Evolutionary conservation across 768 basidiomycete species (phyloP), one percentile per base, ranked within the genome.

Genomic region (Lentinula boryana): DNA sequence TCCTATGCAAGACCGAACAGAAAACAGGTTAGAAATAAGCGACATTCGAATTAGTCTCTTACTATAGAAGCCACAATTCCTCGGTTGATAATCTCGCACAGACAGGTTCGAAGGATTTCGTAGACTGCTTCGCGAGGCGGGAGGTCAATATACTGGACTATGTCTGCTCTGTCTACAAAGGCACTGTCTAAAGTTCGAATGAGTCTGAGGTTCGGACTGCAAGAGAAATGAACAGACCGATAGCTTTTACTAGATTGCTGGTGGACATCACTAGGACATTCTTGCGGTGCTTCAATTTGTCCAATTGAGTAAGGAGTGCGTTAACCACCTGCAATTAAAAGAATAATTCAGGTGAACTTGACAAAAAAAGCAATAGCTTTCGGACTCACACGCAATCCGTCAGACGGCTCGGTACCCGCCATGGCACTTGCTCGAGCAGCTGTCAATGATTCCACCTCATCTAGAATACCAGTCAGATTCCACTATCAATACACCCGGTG

Each of bases 221-320:
- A 16, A 27, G 21, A 41, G 35, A 31, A 13, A 36, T 0, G 8
- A 18, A 48, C 80, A 56, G 63, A 94, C 95, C 95, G 60, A 99
- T 99, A 0, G 97, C 94, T 67, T 93, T 89, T 0, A 88, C 87
- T 5, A 99, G 83, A 73, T 98, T 99, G 60, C 94, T 96, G 0
- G 97, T 99, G 5, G 97, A 88, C 87, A 99, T 91, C 23, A 99
- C 88, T 23, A 98, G 77, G 2, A 95, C 94, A 68, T 99, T 99
- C 75, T 92, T 96, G 54, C 85, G 84, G 65, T 93, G 89, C 69
- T 91, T 93, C 16, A 99, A 78, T 72, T 95, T 97, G 77, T 99
- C 97, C 6, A 99, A 81, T 74, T 98, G 96, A 0, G 97, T 98
- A 8, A 99, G 79, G 2, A 99, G 84, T 0, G 97, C 97, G 71